A percentile compares a stretch with the other conserved stretches of the same genome.
phyloP scores from a whole-genome alignment of 2,329 filamentous ascomycete genomes.

The Eutypella sp. region DNA sequence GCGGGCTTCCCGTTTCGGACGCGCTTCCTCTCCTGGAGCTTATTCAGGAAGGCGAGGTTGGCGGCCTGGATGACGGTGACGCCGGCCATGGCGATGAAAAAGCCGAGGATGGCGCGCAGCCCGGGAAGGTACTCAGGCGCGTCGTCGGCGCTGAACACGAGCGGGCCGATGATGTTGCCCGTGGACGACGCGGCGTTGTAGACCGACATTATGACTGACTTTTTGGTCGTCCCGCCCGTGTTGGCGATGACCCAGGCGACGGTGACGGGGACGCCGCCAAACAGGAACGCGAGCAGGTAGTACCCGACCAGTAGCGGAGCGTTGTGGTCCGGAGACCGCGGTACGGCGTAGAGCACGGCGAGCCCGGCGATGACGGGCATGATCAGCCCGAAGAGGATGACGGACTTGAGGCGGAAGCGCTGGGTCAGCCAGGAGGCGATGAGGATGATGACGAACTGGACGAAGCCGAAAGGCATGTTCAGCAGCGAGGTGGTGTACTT shows the following conservation, averaged over 20 bases:
- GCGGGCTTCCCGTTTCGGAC: conserved; percentile 57
- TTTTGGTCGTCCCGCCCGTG: conserved; percentile 63
- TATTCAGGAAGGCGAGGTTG: conserved; percentile 53
- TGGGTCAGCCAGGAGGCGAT: conserved; percentile 52
- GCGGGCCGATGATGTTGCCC: conserved; percentile 63
- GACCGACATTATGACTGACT: conserved; percentile 57
- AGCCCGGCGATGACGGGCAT: conserved; percentile 58
- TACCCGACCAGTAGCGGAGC: conserved; percentile 53
- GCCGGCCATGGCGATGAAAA: conserved; percentile 49
- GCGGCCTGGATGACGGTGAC: conserved; percentile 49
- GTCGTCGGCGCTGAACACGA: conserved; percentile 55
- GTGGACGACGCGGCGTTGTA: conserved; percentile 58
- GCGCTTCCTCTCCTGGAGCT: conserved; percentile 47
- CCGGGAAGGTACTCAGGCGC: conserved; percentile 55
- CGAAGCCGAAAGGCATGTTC: conserved; percentile 62
- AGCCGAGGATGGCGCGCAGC: conserved; percentile 48
- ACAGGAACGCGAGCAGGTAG: conserved; percentile 62
- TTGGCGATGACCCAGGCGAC: conserved; percentile 67
- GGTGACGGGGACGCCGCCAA: conserved; percentile 60
- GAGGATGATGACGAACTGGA: conserved; percentile 57
- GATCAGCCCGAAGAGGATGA: conserved; percentile 48
- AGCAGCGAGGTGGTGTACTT: conserved; percentile 54
- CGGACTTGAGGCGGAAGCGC: conserved; percentile 51
- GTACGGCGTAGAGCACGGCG: conserved; percentile 51
- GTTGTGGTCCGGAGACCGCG: conserved; percentile 35